A percentile compares a stretch with the other conserved stretches of the same genome.
phyloP scores from a whole-genome alignment of 768 basidiomycete genomes.

The Calocybe cyanea region DNA sequence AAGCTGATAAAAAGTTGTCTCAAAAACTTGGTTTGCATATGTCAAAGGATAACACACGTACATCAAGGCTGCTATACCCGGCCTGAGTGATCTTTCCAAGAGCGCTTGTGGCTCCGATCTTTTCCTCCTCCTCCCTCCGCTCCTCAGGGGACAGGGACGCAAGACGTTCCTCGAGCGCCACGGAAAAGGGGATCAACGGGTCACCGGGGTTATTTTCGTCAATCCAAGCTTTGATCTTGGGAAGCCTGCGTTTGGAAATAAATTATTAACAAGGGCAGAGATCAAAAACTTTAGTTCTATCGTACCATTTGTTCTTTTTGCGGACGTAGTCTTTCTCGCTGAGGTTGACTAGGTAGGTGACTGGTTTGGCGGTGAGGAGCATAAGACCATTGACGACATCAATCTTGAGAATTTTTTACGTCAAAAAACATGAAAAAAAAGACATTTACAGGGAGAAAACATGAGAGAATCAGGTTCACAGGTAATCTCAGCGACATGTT shows the following conservation, averaged over 20 bases:
- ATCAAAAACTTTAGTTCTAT: no score
- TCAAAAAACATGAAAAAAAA: background rate
- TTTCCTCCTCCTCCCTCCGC: slow-evolving; percentile 74
- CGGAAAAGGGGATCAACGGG: slow-evolving; percentile 93
- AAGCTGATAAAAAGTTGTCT: slow-evolving; percentile 41
- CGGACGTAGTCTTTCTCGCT: slow-evolving; percentile 92
- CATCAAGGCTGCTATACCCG: slow-evolving; percentile 84
- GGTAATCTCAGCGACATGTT: slow-evolving; percentile 57
- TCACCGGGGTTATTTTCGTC: slow-evolving; percentile 96
- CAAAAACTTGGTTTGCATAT: background rate
- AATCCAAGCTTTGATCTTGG: slow-evolving; percentile 98
- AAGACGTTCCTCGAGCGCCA: slow-evolving; percentile 90
- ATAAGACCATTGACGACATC: slow-evolving; percentile 87
- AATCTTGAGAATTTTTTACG: slow-evolving; percentile 45
- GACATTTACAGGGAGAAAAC: slow-evolving; percentile 9
- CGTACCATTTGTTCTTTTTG: slow-evolving; percentile 98
- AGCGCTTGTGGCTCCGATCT: slow-evolving; percentile 66
- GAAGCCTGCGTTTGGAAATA: slow-evolving; percentile 48
- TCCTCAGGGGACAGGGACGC: slow-evolving; percentile 60
- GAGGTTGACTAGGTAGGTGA: slow-evolving; percentile 97
- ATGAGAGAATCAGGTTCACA: slow-evolving; percentile 30
- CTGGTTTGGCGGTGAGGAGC: slow-evolving; percentile 93
- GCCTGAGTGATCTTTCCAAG: slow-evolving; percentile 94
- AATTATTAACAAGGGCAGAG: background rate
- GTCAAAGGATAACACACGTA: slow-evolving; percentile 32